Evolutionary conservation across 1,284 basidiomycete genomes (phyloP), one percentile per base, ranked within the genome.

Genomic region (Phaffia rhodozyma): DNA sequence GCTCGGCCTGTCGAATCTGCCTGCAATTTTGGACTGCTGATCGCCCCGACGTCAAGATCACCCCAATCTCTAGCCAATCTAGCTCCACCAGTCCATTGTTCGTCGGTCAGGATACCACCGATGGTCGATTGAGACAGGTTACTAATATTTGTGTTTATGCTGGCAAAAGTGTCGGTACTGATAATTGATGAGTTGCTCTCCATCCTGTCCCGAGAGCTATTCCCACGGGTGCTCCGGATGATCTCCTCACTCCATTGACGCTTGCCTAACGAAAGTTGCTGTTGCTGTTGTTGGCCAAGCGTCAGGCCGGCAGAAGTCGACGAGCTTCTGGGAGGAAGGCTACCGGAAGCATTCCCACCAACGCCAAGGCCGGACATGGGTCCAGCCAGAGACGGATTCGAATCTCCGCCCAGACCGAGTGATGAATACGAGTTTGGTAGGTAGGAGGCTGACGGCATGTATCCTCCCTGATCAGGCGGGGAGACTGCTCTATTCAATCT

Each of bases 401-500:
- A 11, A 43, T 43, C 38, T 43, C 38, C 38, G 16, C 61, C 55
- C 4, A 56, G 55, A 21, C 61, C 61, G 47, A 62, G 32, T 11
- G 34, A 54, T 23, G 53, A 55, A 4, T 54, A 27, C 13, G 61
- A 62, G 16, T 23, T 49, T 18, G 61, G 52, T 51, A 55, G 29
- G 20, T 34, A 29, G 52, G 20, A 34, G 49, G 5, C 25, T n/a
- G 51, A 32, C 5, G 34, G 27, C 29, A 30, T 25, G 4, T 25
- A 48, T 16, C 58, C 58, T 32, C 48, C 58, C 21, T 51, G 27
- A 20, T 48, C 30, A 16, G 60, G 27, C 4, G 53, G 49, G 5
- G 60, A 52, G 60, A 47, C 52, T 25, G 51, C 52, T 47, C 52
- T 30, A 34, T 51, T 38, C 55, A 55, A 57, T 18, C 55, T 21